These are phyloP conservation scores for Larix kaempferi DNA, from an alignment of 75 land plant genomes.

Conservation along the genomic window DNA sequence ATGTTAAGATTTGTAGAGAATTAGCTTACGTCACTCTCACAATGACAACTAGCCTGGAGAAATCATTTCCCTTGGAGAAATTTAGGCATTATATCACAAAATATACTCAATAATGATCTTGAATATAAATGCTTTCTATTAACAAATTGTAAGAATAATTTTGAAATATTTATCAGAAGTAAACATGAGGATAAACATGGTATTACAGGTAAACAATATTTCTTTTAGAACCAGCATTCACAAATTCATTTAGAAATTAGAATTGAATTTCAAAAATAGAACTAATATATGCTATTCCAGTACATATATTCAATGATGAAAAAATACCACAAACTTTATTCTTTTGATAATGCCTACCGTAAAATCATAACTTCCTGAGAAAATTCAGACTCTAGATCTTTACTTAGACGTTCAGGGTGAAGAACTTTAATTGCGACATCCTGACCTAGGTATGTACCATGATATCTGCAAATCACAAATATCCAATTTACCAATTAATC, in stretches of 20 bases:
- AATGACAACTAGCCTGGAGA: background rate
- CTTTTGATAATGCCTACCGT: slow-evolving; percentile 28
- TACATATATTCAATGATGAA: background rate
- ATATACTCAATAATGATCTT: background rate
- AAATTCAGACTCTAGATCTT: slow-evolving; percentile 50
- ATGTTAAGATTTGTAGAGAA: background rate
- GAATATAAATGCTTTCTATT: background rate
- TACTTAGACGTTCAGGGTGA: slow-evolving; percentile 60
- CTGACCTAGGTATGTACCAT: slow-evolving; percentile 64
- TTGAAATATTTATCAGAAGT: background rate
- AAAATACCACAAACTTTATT: background rate
- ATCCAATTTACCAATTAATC: background rate
- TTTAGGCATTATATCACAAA: background rate
- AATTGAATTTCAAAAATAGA: background rate
- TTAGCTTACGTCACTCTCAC: background rate
- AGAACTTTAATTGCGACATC: slow-evolving; percentile 82
- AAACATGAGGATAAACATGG: background rate
- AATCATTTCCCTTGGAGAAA: background rate
- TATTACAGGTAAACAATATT: background rate
- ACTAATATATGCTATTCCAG: background rate
- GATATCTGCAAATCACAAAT: slow-evolving; percentile 39
- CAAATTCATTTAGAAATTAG: background rate
- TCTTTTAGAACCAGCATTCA: background rate
- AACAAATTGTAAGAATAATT: background rate
- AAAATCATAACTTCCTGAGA: slow-evolving; percentile 67